Base-by-base conservation (phyloP, 352 stramenopile species). In the Globisporangium polare region DNA sequence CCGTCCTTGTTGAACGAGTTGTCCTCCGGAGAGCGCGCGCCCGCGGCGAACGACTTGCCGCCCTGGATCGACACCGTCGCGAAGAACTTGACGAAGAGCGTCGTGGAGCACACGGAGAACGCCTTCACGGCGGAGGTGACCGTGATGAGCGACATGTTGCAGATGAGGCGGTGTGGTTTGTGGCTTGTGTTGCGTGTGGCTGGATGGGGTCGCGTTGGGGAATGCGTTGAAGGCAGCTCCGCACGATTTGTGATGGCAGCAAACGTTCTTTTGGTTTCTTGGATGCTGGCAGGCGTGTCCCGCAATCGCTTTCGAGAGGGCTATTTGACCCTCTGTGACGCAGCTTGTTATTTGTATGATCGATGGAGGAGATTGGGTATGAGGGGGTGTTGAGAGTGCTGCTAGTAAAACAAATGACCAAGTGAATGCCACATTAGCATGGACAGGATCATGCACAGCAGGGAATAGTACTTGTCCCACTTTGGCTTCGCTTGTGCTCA, bases 51-150 rank as follows among this genome's bases (percentile, higher is more conserved):
- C 17, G 42, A 65, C 39, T 66, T 66, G 60, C 60, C 39, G 22
- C 51, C 52, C 60, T 60, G 51, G 60, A 66, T 66, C 27, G 35
- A 41, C 26, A 55, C 22, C 3, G 60, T 60, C 8, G n/a, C 53
- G 41, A 59, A 53, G 51, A 66, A 55, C 60, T 66, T 66, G 60
- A 60, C 3, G 52, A 60, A 66, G 50, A 66, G 51, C 42, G 45
- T 42, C 2, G 60, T 58, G 15, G 60, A 60, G 43, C 58, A 60
- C 26, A 61, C 55, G 41, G 41, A 61, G 55, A 61, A 61, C 10
- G 43, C 27, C 41, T 61, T 61, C n/a, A 61, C 37, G 5, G 39
- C 41, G 24, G 55, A 31, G 10, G 51, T 61, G 55, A 41, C n/a
- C 2, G 55, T 20, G 17, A 61, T 42, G 29, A 61, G 29, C 10